Percentiles rank a stretch among this genome's conserved stretches.
These are phyloP conservation scores for Nepenthes mirabilis DNA, from an alignment of 148 eudicot genomes.

Conservation along the genomic window DNA sequence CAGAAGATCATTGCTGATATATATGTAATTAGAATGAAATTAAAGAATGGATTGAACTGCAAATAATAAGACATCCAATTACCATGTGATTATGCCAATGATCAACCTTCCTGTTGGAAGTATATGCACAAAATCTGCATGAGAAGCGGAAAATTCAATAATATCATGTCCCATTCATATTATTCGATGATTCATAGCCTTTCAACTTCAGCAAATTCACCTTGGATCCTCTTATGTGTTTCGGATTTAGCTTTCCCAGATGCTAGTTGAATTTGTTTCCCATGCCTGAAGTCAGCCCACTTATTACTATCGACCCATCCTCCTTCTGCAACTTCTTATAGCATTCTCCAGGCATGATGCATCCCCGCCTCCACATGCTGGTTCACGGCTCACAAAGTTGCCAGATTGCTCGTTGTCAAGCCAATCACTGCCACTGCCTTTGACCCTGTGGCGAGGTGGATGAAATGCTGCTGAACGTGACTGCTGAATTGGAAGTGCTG, in stretches of 20 bases:
- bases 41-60: too few species aligned
- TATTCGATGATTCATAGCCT: constrained; percentile 8
- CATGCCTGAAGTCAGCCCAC: constrained; percentile 17
- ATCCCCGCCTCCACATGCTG: constrained; percentile 9
- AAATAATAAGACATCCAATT: too few species aligned
- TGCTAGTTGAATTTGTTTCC: constrained; percentile 25
- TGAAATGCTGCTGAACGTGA: constrained; percentile 23
- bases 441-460: constrained; percentile 26
- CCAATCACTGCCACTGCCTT: constrained; percentile 25
- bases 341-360: constrained; percentile 2
- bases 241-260: constrained; percentile 26
- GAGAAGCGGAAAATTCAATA: too few species aligned
- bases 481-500: constrained; percentile 13
- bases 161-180: too few species aligned
- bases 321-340: constrained; percentile 16
- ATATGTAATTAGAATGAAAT: too few species aligned
- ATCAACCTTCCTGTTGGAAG: too few species aligned
- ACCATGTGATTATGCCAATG: too few species aligned
- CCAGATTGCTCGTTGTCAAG: constrained; percentile 21
- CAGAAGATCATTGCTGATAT: too few species aligned
- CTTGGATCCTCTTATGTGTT: constrained; percentile 19
- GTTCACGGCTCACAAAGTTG: neutral
- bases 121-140: too few species aligned
- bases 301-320: constrained; percentile 23
- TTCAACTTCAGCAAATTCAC: constrained; percentile 13